A percentile compares a stretch with the other conserved stretches of the same genome.
Evolutionary conservation across 306 rosid genomes (phyloP).

Genomic region (Trichosanthes truncata): DNA sequence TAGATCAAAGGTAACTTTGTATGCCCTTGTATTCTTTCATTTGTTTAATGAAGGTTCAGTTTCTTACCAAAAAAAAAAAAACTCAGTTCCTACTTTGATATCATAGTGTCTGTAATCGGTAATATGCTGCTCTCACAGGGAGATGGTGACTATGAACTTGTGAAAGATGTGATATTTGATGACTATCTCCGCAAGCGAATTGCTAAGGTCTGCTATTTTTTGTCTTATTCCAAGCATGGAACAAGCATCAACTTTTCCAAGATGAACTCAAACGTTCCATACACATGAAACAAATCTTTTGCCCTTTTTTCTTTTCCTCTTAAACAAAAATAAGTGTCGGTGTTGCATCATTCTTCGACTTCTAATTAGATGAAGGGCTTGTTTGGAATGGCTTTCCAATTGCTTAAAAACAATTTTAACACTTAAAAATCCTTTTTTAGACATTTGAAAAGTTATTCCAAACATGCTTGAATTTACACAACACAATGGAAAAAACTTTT

Average conservation of each 20-base stretch:
- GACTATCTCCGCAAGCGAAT: slow-evolving; percentile 70
- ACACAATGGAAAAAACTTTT: neutral
- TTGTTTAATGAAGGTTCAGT: no score
- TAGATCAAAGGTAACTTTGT: slow-evolving; percentile 64
- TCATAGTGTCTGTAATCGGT: neutral
- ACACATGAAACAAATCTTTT: neutral
- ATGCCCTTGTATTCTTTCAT: no score
- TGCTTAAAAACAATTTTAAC: no score
- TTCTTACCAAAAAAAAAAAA: neutral
- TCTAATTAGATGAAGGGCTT: neutral
- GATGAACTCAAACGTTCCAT: neutral
- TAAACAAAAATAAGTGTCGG: neutral
- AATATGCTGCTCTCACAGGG: slow-evolving; percentile 34
- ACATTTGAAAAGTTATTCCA: no score
- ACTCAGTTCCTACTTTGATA: neutral
- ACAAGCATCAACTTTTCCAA: neutral
- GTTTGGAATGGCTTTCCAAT: no score
- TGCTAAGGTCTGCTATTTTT: slow-evolving; percentile 32
- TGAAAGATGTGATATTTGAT: slow-evolving; percentile 61
- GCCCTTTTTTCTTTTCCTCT: neutral
- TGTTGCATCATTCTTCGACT: neutral
- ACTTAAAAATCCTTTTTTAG: no score
- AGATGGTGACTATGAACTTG: slow-evolving; percentile 89
- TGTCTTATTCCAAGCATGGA: neutral
- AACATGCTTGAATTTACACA: neutral